Base-by-base conservation (phyloP, 225 moss, liverwort and hornwort species). In the Thuidium tamariscinum region DNA sequence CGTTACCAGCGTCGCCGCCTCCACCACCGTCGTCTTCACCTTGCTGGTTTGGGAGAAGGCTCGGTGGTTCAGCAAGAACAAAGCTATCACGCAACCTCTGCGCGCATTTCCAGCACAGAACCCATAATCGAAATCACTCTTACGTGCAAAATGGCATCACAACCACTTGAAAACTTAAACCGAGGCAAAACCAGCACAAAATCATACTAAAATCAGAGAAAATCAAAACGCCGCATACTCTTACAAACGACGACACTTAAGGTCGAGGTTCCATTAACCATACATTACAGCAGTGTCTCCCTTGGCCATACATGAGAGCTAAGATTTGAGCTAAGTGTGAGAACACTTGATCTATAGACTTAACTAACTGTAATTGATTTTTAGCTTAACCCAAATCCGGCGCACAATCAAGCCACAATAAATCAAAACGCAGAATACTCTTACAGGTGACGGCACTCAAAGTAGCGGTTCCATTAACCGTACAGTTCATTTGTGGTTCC, bases 1-100 rank as follows among this genome's bases (percentile, higher is more conserved):
- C 60, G 94, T 93, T 79, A 92, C 96, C 78, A 91, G 64, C 59
- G 88, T 92, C 36, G 92, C 92, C 12, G 95, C 93, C 70, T 87
- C 84, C 29, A 85, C 87, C 20, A 96, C 73, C 22, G 94, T 94
- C 49, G 65, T 67, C 81, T 93, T 92, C 73, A 94, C 93, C 70
- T 90, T 89, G 59, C 41, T 89, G n/a, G 93, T 93, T 85, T 96
- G 84, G 29, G 82, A 63, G 37, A 87, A 84, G 10, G 93, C 90
- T 64, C 92, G 91, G 21, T 91, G 85, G 87, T 90, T 94, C 63
- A 93, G 84, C 15, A 93, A 41, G 48, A 93, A 96, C 74, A 96
- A 71, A 51, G 86, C 92, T 10, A 94, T 88, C 36, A 93, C 87
- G 85, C 91, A 85, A 61, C 82, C 95, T 81, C 95, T 96, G 91